Evolutionary conservation across 805 yeast species (phyloP), one percentile per base, ranked within the genome.

Genomic region (Lipomyces anomalus): DNA sequence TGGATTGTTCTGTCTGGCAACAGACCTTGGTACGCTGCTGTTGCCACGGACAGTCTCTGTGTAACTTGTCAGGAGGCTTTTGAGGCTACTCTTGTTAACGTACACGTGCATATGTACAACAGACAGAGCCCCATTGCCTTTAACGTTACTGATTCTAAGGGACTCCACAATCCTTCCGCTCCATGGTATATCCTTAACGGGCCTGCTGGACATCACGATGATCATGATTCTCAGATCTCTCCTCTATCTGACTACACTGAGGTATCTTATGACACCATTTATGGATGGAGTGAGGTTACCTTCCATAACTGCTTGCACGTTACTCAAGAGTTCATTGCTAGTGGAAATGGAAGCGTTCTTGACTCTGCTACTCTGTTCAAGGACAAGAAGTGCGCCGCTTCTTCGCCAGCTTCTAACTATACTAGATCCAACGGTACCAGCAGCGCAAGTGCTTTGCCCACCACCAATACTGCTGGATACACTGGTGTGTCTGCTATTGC

Each of bases 1-100:
- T 60, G 63, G 63, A 43, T 60, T 16, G 44, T 60, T 24, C 62
- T 51, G 6, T 42, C 51, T 6, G 61, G 62, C 22, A 63, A 60
- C 45, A 50, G 62, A 13, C 63, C 63, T 4, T 57, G 58, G 61
- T 60, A 60, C 40, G 56, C 46, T 13, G 50, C 58, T 28, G 56
- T 45, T 20, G 18, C 38, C 36, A 41, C 42, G 35, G 44, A 43
- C 21, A 38, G 60, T 53, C 16, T 52, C 61, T 44, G 55, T 46
- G 32, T 44, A 55, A 53, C 47, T 50, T 42, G 60, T 44, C 54
- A 51, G 38, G 36, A 51, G 5, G 60, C 58, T 3, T 60, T 60
- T 46, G 63, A 60, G 39, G 43, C 43, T 18, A 22, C 52, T 9
- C 30, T 60, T 3, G 20, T 45, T 29, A 47, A 56, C 41, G 63